Evolutionary conservation across 495 filamentous ascomycete species (phyloP).

Genomic region (Trichoderma asperelloides): DNA sequence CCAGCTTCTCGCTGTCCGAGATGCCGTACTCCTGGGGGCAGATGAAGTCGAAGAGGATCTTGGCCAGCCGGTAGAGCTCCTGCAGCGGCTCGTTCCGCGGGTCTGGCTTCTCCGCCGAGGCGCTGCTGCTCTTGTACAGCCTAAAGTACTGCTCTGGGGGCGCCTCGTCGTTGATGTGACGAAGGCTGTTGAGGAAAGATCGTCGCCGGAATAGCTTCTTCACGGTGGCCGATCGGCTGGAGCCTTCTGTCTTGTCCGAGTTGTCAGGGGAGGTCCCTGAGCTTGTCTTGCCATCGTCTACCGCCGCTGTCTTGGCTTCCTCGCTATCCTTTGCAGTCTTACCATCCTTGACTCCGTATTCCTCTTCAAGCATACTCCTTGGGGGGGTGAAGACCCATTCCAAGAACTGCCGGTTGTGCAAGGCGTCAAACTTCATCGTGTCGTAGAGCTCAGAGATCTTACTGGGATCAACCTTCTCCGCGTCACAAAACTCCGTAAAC

Average conservation of each 20-base stretch:
- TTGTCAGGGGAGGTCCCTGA: constrained; percentile 22
- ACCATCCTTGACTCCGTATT: constrained; percentile 36
- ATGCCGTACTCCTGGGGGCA: constrained; percentile 98
- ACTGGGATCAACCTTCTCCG: constrained; percentile 94
- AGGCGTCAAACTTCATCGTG: constrained; percentile 97
- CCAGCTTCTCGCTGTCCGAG: constrained; percentile 84
- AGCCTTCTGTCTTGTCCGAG: constrained; percentile 18
- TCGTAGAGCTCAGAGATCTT: constrained; percentile 98
- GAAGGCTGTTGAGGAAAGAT: constrained; percentile 37
- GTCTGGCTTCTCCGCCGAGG: constrained; percentile 68
- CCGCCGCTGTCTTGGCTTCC: constrained; percentile 17
- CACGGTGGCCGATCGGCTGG: constrained; percentile 27
- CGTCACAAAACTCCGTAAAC: constrained; percentile 91
- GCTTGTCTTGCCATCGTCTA: constrained; percentile 24
- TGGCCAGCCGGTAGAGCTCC: constrained; percentile 85
- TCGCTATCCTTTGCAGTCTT: constrained; percentile 17
- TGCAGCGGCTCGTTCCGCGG: constrained; percentile 76
- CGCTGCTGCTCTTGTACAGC: constrained; percentile 66
- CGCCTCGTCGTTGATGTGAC: constrained; percentile 31
- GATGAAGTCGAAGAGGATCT: constrained; percentile 95
- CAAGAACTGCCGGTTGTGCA: constrained; percentile 94
- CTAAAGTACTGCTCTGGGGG: constrained; percentile 72
- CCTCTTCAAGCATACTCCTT: constrained; percentile 56
- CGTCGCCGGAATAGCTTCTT: constrained; percentile 44
- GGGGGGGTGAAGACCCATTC: constrained; percentile 95